A percentile compares a stretch with the other conserved stretches of the same genome.
Evolutionary conservation across 805 yeast genomes (phyloP).

Genomic region (Cyberlindnera subsufficiens): DNA sequence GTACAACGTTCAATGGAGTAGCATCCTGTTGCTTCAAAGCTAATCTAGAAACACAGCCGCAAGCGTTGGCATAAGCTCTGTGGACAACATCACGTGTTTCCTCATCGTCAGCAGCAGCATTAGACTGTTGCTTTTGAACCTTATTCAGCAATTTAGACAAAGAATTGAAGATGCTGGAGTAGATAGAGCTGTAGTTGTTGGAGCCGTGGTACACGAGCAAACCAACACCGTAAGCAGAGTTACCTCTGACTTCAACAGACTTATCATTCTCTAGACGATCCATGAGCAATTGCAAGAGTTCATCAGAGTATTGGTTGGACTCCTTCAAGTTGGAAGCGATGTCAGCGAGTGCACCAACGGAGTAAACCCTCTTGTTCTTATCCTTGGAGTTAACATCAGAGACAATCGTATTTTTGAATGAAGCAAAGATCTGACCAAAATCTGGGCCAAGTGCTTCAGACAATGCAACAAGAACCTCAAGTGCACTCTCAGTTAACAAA

Average conservation of each 20-base stretch:
- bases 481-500: slow-evolving; percentile 73
- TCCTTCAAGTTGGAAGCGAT: slow-evolving; percentile 69
- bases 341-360: slow-evolving; percentile 90
- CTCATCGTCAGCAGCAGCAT: slow-evolving; percentile 55
- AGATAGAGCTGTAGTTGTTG: slow-evolving; percentile 45
- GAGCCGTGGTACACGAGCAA: slow-evolving; percentile 47
- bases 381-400: slow-evolving; percentile 55
- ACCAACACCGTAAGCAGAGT: slow-evolving; percentile 96
- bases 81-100: slow-evolving; percentile 74
- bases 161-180: slow-evolving; percentile 61
- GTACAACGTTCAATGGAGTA: slow-evolving; percentile 72
- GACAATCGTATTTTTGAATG: slow-evolving; percentile 62
- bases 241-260: slow-evolving; percentile 85
- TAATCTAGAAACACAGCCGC: slow-evolving; percentile 96
- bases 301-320: slow-evolving; percentile 59
- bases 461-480: slow-evolving; percentile 78
- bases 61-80: slow-evolving; percentile 87
- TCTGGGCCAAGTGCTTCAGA: slow-evolving; percentile 75
- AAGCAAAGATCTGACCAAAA: slow-evolving; percentile 64
- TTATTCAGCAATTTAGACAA: slow-evolving; percentile 69
- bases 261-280: slow-evolving; percentile 67
- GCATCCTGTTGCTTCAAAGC: slow-evolving; percentile 62
- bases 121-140: slow-evolving; percentile 64
- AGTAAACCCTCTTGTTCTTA: slow-evolving; percentile 70
- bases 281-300: slow-evolving; percentile 64